Conservation (phyloP, 345 rosid species). For the Dipteronia sinensis region DNA sequence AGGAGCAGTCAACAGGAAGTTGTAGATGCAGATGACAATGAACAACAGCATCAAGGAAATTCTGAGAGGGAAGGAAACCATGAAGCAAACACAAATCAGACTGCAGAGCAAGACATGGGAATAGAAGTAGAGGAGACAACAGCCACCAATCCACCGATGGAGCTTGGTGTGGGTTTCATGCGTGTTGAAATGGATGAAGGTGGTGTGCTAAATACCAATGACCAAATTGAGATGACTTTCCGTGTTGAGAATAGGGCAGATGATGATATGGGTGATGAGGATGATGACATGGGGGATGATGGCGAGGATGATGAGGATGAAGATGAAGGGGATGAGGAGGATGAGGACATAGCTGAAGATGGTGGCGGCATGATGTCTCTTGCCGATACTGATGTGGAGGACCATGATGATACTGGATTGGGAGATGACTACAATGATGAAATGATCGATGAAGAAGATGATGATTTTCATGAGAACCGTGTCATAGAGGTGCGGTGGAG, state of each 20-base stretch:
- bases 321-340: slow-evolving; percentile 92
- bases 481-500: slow-evolving; percentile 96
- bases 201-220: slow-evolving; percentile 50
- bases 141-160: slow-evolving; percentile 52
- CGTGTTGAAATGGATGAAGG: slow-evolving; percentile 81
- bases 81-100: slow-evolving; percentile 47
- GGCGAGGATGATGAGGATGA: slow-evolving; percentile 89
- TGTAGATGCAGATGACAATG: slow-evolving; percentile 46
- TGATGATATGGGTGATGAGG: slow-evolving; percentile 87
- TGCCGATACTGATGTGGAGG: slow-evolving; percentile 93
- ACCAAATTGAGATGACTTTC: slow-evolving; percentile 85
- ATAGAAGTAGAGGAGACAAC: slow-evolving; percentile 60
- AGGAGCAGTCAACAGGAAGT: slow-evolving; percentile 46
- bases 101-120: slow-evolving; percentile 73
- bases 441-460: slow-evolving; percentile 95
- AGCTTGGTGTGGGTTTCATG: slow-evolving; percentile 82
- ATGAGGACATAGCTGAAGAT: slow-evolving; percentile 89
- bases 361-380: slow-evolving; percentile 95
- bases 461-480: slow-evolving; percentile 86
- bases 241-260: slow-evolving; percentile 78
- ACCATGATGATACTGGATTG: slow-evolving; percentile 87
- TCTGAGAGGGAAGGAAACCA: slow-evolving; percentile 49
- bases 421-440: slow-evolving; percentile 94
- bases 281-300: slow-evolving; percentile 95
- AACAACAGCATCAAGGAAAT: slow-evolving; percentile 52